Base-by-base conservation (phyloP, 805 yeast species). In the Wickerhamomyces xylosicus region DNA sequence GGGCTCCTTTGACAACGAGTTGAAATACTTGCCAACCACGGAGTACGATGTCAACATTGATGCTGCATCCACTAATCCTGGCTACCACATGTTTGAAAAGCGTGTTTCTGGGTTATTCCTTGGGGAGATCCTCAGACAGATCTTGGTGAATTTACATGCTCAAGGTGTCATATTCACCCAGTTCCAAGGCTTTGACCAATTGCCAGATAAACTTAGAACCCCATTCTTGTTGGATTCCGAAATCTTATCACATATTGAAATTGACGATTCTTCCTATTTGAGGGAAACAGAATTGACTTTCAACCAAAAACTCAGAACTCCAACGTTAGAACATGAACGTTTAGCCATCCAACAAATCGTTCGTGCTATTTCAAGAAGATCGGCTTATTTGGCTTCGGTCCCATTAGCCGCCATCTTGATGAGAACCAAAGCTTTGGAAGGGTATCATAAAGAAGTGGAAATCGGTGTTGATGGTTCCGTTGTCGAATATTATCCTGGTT, bases 391-490 rank as follows among this genome's bases (percentile, higher is more conserved):
- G 42, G 75, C 95, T 4, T 89, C 95, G 16, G 81, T 87, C 35
- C 95, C 96, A 41, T 68, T 90, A 41, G 90, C 95, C 25, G 96
- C 92, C 2, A 72, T 90, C 41, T 57, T 80, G 38, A 63, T 69
- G 38, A 76, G 75, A 59, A 80, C 89, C 1, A 70, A 67, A 37
- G 81, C 90, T 14, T 72, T 87, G 37, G 61, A 61, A 41, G 67
- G 67, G 33, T 69, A 65, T 49, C 84, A 81, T 50, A 76, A 73
- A 44, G 85, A 79, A 53, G 86, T 90, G 37, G 97, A 90, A 58
- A 75, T 92, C 47, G 97, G 97, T 42, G 89, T 89, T 43, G 97
- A 90, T 60, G 98, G 98, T 29, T 80, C 95, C 3, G 92, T 90
- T 40, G 81, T 90, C 37, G 95, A 90, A 62, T 83, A 75, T 56